Base-by-base conservation (phyloP, 352 stramenopile species). In the Globisporangium uncinulatum region DNA sequence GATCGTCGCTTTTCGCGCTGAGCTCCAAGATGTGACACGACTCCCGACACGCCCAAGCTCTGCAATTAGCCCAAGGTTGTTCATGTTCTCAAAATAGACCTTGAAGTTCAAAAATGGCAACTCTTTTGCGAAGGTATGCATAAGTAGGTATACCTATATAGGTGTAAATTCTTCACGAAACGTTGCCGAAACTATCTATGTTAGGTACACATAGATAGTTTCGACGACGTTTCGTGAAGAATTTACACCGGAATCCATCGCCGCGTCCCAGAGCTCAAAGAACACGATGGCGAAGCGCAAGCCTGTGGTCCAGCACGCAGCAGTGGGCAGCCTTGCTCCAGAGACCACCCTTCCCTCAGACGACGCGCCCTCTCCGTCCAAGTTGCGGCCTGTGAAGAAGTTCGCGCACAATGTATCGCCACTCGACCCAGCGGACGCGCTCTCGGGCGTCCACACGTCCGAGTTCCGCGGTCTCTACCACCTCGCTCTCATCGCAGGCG, bases 381-480 rank as follows among this genome's bases (percentile, higher is more conserved):
- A 57, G 42, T n/a, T 47, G 52, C 62, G 62, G 1, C 53, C 69
- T 4, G 71, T 85, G 51, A 87, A 88, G 62, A 78, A 83, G 58
- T 88, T 90, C 48, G 58, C 67, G 10, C 64, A 69, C 24, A 76
- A 73, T 15, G 75, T 89, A 50, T 92, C 82, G 24, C 79, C 76
- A 13, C 29, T 92, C 43, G 79, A 92, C 50, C 79, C 77, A 5
- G 79, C 82, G 6, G 82, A 92, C 62, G 52, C 63, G 41, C 82
- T 77, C 52, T 85, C 75, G 1, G 74, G 70, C n/a, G 76, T 92
- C 34, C 76, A 89, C 71, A 77, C 69, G 63, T 88, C 76, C 66
- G 77, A 89, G 59, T 92, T 92, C 52, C 76, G 79, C 17, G 79
- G 78, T 5, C 73, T 88, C 57, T 92, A 89, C 77, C 88, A 92